Evolutionary conservation across 306 rosid genomes (phyloP).

Genomic region (Nissolia schottii): DNA sequence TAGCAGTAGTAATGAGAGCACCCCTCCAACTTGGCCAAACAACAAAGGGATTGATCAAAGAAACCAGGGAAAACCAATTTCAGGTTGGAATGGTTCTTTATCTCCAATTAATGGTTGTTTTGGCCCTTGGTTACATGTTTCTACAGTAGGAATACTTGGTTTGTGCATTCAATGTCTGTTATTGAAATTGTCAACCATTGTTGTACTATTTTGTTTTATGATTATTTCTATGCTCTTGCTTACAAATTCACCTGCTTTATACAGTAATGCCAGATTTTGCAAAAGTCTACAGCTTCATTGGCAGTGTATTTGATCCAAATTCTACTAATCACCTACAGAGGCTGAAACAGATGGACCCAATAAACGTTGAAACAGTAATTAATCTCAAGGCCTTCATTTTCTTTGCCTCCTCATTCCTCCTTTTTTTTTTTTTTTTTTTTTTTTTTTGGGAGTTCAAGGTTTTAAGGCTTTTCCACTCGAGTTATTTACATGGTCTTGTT

Average conservation of each 20-base stretch:
- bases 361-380: conserved; percentile 83
- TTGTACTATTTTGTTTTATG: neutral
- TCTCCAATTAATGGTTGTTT: neutral
- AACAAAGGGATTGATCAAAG: conserved; percentile 40
- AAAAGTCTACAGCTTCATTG: conserved; percentile 74
- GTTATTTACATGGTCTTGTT: conserved; percentile 21
- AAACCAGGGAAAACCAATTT: conserved; percentile 31
- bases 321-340: conserved; percentile 59
- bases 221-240: conserved; percentile 11
- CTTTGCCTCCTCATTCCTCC: neutral
- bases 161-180: neutral
- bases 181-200: neutral
- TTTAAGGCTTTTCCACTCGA: neutral
- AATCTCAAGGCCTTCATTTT: neutral
- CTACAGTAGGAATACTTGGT: neutral
- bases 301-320: conserved; percentile 82
- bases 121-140: neutral
- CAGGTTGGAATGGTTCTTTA: conserved; percentile 43
- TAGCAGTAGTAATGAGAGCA: conserved; percentile 70
- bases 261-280: conserved; percentile 87
- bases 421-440: neutral
- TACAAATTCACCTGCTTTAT: conserved; percentile 17
- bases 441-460: neutral
- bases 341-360: conserved; percentile 75
- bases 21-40: conserved; percentile 35